Base-by-base conservation (phyloP, 2,329 filamentous ascomycete species). In the Capronia coronata region DNA sequence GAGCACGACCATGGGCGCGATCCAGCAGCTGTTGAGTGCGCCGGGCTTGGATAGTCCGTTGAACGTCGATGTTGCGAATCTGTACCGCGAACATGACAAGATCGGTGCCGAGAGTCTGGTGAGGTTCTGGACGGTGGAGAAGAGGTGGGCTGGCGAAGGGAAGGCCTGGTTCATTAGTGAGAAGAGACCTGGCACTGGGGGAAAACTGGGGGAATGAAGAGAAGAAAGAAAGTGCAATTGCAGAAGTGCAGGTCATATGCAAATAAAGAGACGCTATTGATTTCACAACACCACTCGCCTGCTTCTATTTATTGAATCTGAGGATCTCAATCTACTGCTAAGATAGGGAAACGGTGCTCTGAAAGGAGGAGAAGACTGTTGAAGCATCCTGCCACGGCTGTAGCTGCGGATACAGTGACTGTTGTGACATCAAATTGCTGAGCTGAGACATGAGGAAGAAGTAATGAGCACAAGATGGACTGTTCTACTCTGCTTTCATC, bases 41-140 rank as follows among this genome's bases (percentile, higher is more conserved):
- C 71, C 72, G 21, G 62, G 66, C 13, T 65, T 71, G 9, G 72
- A 75, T 37, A 72, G 68, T 46, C 72, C 72, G 41, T 57, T 75
- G 40, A 75, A 75, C 57, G 67, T 73, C 8, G 72, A 75, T 61
- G 64, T 75, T 5, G 71, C 72, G 19, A 70, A 67, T 29, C 57
- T 75, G 40, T 54, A 75, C 48, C 61, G 72, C 19, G 67, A 71
- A 16, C 68, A 70, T 7, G 72, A 75, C 64, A 44, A 64, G 1
- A 62, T 69, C 1, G 72, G 63, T 1, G 72, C 66, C 61, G 71
- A 75, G 59, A 69, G 70, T 45, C 55, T 75, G 46, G 67, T 75
- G 19, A 64, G 71, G 48, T 75, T 67, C 59, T 74, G 65, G 66
- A 74, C 71, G 8, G 64, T 58, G 43, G 69, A 73, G 62, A 69